Base-by-base conservation (phyloP, 305 asterid species). In the Solanum hybrid region DNA sequence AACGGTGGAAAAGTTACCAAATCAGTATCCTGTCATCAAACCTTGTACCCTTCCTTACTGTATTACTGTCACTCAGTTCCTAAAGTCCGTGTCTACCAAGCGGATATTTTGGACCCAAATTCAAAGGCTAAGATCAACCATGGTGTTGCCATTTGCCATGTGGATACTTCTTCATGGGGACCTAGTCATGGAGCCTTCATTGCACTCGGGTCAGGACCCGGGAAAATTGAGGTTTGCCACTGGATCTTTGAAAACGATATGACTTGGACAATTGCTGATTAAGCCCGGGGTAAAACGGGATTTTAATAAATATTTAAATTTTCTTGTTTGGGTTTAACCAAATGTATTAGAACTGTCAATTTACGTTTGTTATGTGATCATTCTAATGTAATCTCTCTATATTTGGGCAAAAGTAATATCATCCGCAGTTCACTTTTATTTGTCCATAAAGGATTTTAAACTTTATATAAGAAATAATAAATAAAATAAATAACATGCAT, bases 11-110 rank as follows among this genome's bases (percentile, higher is more conserved):
- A 90, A 87, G 94, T 95, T 26, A 95, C 98, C 13, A 92, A 88
- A 51, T 94, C 98, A n/a, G 97, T 95, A 85, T 95, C 98, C 2
- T 95, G 98, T 69, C 98, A 95, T 72, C 98, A 95, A 88, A 95
- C 96, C 87, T 60, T 95, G 79, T 95, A 75, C 91, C 96, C 98
- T 4, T 95, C 91, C 90, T 35, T 95, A 89, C 90, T 95, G 5
- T 95, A 95, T 93, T 95, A 95, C n/a, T 95, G 98, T 89, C 98
- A 95, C 64, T 95, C 97, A 3, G 97, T 95, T 26, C 98, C 98
- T 1, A 93, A 93, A n/a, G 98, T 95, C 79, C 93, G 98, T 91
- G 97, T 95, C 82, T 95, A 95, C 91, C 92, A 95, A 88, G 96
- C 97, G 75, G 98, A 95, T 91, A 88, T 95, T 2, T 31, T 94